Evolutionary conservation across 2,329 filamentous ascomycete species (phyloP), one percentile per base, ranked within the genome.

Genomic region (Claviceps quebecensis): DNA sequence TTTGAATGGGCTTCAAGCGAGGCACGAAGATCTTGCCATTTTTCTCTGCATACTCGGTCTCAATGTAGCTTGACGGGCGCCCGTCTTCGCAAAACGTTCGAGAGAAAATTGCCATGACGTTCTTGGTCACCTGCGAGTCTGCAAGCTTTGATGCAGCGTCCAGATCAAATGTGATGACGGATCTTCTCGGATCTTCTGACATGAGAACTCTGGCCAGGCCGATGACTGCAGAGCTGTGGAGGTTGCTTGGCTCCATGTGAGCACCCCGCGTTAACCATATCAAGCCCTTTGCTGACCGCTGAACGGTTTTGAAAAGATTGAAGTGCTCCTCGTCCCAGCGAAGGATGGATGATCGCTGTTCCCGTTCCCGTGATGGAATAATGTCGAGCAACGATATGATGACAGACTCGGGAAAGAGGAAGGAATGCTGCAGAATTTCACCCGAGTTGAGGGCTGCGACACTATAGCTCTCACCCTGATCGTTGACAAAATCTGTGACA

Each of bases 251-350:
- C 44, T 54, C 63, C 62, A 59, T 67, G 34, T 72, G 67, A 1
- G 69, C 71, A 4, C 69, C 69, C 0, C 62, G 60, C 0, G 72
- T 72, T 17, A 76, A 54, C 74, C 76, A 80, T 1, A 79, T 46
- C 1, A 78, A 56, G 2, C 68, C 65, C 16, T 63, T 65, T 1
- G 69, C 61, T 1, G 49, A 50, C 4, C 59, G 56, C 2, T 73
- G 58, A 16, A 80, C 57, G 0, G 57, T 55, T 29, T 71, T 66
- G 29, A 80, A 67, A 1, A 57, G 41, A 0, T 63, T 49, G 54
- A 76, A 80, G 4, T 67, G 59, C 0, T 56, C 11, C 9, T 67
- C 58, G 2, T 56, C 57, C 65, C 75, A 72, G 37, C 61, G 52
- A 54, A 70, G 72, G 29, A 77, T 51, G 8, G 59, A 61, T 19